These are phyloP conservation scores for Cocos nucifera DNA, from an alignment of 176 grass and related monocot species.

Conservation along the genomic window DNA sequence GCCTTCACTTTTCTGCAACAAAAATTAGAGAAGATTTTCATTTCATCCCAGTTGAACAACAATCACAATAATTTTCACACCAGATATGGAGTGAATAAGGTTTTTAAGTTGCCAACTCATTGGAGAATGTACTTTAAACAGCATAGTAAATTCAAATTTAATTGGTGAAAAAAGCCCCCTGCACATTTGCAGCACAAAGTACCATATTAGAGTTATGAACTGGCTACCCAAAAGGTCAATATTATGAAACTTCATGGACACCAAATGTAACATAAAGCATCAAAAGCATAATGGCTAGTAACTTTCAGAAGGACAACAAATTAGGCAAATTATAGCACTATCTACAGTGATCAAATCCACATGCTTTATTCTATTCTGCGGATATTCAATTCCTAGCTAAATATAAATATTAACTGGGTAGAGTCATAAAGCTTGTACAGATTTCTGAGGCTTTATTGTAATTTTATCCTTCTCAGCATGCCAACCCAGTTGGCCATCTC, in stretches of 20 bases:
- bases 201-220: neutral
- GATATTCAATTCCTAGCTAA: too few relatives aligned
- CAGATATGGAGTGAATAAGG: constrained; percentile 14
- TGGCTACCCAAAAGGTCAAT: neutral
- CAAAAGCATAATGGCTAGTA: too few relatives aligned
- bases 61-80: constrained; percentile 1
- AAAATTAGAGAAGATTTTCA: neutral
- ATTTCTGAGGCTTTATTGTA: too few relatives aligned
- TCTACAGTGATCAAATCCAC: too few relatives aligned
- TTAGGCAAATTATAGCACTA: too few relatives aligned
- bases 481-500: too few relatives aligned
- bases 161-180: neutral
- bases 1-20: neutral
- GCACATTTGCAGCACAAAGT: constrained; percentile 3
- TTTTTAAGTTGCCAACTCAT: constrained; percentile 10
- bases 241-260: neutral
- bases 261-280: too few relatives aligned
- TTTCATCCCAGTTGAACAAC: neutral
- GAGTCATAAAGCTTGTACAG: too few relatives aligned
- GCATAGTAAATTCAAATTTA: neutral
- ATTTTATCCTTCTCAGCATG: too few relatives aligned
- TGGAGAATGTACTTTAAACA: constrained; percentile 2
- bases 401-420: too few relatives aligned
- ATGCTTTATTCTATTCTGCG: too few relatives aligned
- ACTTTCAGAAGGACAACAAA: too few relatives aligned